Conservation (phyloP, 371 early-diverging fungal genomes). For the Actinomucor elegans region DNA sequence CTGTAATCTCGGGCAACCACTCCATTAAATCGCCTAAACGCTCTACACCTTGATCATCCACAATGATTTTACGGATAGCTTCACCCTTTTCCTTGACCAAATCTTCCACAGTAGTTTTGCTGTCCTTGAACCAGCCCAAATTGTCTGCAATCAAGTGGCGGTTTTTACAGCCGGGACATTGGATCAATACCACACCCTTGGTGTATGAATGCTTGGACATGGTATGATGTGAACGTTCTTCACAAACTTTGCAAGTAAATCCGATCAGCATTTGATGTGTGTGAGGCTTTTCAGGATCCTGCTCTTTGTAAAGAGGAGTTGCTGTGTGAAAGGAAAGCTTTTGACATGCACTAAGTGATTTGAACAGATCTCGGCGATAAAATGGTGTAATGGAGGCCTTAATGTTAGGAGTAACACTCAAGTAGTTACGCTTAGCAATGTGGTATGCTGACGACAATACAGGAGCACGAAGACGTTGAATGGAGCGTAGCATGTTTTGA, state of each 20-base stretch:
- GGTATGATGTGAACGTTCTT: slow-evolving; percentile 77
- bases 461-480: not conserved
- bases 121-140: slow-evolving; percentile 87
- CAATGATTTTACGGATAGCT: slow-evolving; percentile 54
- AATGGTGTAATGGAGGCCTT: not conserved
- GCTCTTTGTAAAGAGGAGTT: not conserved
- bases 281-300: slow-evolving; percentile 27
- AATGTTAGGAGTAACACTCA: too few relatives aligned
- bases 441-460: not conserved
- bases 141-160: slow-evolving; percentile 96
- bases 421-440: not conserved
- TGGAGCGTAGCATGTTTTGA: not conserved
- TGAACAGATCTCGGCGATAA: not conserved
- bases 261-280: slow-evolving; percentile 79
- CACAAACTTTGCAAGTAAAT: slow-evolving; percentile 94
- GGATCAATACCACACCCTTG: slow-evolving; percentile 91
- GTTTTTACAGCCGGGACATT: slow-evolving; percentile 89
- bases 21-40: slow-evolving; percentile 40
- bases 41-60: slow-evolving; percentile 40
- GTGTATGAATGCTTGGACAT: slow-evolving; percentile 91
- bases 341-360: not conserved
- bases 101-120: slow-evolving; percentile 78
- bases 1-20: slow-evolving; percentile 46
- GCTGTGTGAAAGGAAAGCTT: not conserved
- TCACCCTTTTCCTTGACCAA: slow-evolving; percentile 83